phyloP scores from a whole-genome alignment of 2,329 filamentous ascomycete genomes.

The Graphiopsis chlorocephala region DNA sequence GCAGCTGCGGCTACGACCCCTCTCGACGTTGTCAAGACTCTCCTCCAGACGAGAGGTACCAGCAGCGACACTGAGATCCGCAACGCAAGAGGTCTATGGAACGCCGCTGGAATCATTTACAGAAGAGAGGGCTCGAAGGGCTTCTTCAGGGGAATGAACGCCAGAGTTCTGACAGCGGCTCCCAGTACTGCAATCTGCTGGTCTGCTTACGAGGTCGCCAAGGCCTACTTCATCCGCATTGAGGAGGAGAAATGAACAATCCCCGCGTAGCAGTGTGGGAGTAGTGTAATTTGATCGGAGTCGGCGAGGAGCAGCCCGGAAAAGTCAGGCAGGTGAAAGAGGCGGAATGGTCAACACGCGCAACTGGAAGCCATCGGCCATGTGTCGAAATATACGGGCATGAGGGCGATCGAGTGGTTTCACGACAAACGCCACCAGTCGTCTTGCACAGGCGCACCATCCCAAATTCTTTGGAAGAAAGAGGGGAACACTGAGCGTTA shows the following conservation, averaged over 20 bases:
- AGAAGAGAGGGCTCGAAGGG: slow-evolving; percentile 78
- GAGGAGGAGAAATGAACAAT: slow-evolving; percentile 31
- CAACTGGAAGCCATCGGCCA: neutral
- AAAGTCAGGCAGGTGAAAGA: neutral
- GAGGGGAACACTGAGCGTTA: neutral
- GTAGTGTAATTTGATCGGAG: neutral
- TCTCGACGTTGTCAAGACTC: slow-evolving; percentile 96
- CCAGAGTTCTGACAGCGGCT: slow-evolving; percentile 92
- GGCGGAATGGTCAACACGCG: neutral
- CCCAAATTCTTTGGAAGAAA: neutral
- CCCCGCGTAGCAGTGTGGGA: neutral
- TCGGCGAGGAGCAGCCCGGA: neutral
- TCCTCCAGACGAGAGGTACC: slow-evolving; percentile 88
- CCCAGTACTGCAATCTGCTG: slow-evolving; percentile 99
- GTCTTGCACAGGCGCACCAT: neutral
- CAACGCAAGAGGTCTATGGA: slow-evolving; percentile 76
- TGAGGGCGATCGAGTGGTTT: neutral
- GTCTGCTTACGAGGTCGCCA: slow-evolving; percentile 71
- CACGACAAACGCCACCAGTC: neutral
- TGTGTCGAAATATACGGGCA: neutral
- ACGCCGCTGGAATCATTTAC: slow-evolving; percentile 78
- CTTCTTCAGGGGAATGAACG: slow-evolving; percentile 90
- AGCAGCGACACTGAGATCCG: slow-evolving; percentile 77
- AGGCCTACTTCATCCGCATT: slow-evolving; percentile 60
- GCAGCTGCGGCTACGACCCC: slow-evolving; percentile 93